A percentile compares a stretch with the other conserved stretches of the same genome.
These are phyloP conservation scores for Xylaria sp. DNA, from an alignment of 2,329 filamentous ascomycete genomes.

Conservation along the genomic window DNA sequence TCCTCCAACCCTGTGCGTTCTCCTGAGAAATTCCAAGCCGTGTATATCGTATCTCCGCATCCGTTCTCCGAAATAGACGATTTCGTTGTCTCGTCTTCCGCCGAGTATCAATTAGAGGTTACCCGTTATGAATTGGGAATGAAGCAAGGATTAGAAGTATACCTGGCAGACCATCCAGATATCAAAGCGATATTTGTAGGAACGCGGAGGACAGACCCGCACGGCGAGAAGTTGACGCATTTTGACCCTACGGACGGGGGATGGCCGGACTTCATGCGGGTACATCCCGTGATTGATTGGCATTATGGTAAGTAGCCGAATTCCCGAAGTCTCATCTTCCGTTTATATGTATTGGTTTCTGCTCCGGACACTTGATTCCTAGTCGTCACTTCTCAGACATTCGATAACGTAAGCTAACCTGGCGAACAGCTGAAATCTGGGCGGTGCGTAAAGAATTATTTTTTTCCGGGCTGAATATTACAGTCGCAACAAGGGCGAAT, in stretches of 20 bases:
- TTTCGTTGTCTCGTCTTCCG: constrained; percentile 77
- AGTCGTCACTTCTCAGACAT: not conserved
- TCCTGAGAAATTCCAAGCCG: constrained; percentile 71
- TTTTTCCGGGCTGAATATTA: not conserved
- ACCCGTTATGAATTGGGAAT: constrained; percentile 79
- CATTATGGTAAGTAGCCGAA: constrained; percentile 67
- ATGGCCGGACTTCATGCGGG: constrained; percentile 92
- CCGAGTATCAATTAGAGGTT: constrained; percentile 76
- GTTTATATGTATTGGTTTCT: not conserved
- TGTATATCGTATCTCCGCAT: constrained; percentile 87
- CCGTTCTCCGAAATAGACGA: constrained; percentile 87
- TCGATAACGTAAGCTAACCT: constrained; percentile 24
- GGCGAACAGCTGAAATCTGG: constrained; percentile 36
- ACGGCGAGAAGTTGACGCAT: constrained; percentile 79
- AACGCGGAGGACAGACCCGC: constrained; percentile 90
- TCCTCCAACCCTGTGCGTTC: constrained; percentile 43
- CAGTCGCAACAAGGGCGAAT: not conserved
- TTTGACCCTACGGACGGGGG: constrained; percentile 89
- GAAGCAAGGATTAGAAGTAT: constrained; percentile 81
- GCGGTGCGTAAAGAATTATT: constrained; percentile 30
- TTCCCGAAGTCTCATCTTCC: not conserved
- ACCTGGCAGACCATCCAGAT: constrained; percentile 70
- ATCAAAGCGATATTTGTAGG: constrained; percentile 88
- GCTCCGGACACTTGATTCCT: not conserved
- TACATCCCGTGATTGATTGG: constrained; percentile 98